A percentile compares a stretch with the other conserved stretches of the same genome.
phyloP scores from a whole-genome alignment of 345 rosid species.

The Syzygium aromaticum region DNA sequence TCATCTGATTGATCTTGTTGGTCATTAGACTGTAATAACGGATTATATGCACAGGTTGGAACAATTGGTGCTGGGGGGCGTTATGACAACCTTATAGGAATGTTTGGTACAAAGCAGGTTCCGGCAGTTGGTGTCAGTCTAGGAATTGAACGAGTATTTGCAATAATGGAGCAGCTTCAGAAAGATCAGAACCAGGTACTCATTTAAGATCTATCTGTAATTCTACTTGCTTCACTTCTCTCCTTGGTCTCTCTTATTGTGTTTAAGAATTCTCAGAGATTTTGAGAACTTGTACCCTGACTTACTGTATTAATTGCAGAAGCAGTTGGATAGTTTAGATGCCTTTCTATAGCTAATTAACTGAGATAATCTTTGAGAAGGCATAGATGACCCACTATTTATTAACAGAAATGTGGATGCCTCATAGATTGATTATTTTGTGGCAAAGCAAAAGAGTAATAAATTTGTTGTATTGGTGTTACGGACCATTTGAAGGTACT shows the following conservation, averaged over 20 bases:
- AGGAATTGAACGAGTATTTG: constrained; percentile 85
- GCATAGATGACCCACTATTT: background rate
- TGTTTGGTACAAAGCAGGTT: constrained; percentile 79
- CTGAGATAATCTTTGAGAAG: background rate
- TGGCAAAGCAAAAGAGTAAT: background rate
- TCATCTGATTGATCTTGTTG: background rate
- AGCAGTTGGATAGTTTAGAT: background rate
- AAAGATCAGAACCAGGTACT: constrained; percentile 59
- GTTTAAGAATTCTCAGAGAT: background rate
- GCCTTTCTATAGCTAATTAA: background rate
- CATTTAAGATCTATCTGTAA: background rate
- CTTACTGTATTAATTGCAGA: background rate
- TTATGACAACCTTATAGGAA: constrained; percentile 86
- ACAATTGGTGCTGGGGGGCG: constrained; percentile 94
- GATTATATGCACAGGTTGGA: constrained; percentile 59
- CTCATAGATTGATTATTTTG: background rate
- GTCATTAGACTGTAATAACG: background rate
- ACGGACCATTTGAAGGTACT: background rate
- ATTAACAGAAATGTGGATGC: background rate
- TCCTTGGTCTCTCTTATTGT: background rate
- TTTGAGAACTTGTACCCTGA: background rate
- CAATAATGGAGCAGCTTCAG: constrained; percentile 73
- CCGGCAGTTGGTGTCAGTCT: constrained; percentile 95
- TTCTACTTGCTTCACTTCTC: background rate
- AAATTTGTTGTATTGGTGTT: background rate